Base-by-base conservation (phyloP, 108 stramenopile genomes). In the Skeletonema potamos region DNA sequence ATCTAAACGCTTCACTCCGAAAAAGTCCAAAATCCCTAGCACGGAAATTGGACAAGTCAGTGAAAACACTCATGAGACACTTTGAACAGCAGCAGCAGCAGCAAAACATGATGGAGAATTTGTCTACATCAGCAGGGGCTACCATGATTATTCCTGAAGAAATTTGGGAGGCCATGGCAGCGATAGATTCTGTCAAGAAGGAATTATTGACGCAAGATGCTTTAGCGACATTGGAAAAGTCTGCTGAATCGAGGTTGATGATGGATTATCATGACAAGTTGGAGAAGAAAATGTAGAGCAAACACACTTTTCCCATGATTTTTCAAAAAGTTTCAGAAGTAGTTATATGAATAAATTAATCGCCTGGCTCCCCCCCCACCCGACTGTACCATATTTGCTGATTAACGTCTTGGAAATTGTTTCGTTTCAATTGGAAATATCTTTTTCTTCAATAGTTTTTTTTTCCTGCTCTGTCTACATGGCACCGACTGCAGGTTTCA, bases 161-260 rank as follows among this genome's bases (percentile, higher is more conserved):
- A 55, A 76, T 89, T 26, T 87, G 89, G 89, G 86, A 89, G 22
- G 89, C 89, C 1, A 41, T 89, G 81, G 86, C 86, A 22, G 83
- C 85, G 34, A 86, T 89, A 67, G 86, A 89, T 29, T 62, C 65
- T 30, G 86, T 89, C 37, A 72, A 81, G 59, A 83, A 76, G 28
- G 84, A 89, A 61, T 33, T 89, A 36, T 73, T 82, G 26, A 29
- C 17, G 8, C 79, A 80, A 59, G 48, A 58, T 51, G 77, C 64
- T 28, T 57, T 64, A 24, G 63, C 57, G 24, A 27, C 62, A 56
- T 34, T 73, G 3, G 61, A 62, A n/a, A n/a, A n/a, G 33, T 58
- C 10, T 12, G 36, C 0, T n/a, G 27, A 58, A 32, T 10, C 34
- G 17, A 26, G 18, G 13, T 1, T 11, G 10, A n/a, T 10, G 27